phyloP scores from a whole-genome alignment of 306 rosid genomes.

The Crataegus laevigata region DNA sequence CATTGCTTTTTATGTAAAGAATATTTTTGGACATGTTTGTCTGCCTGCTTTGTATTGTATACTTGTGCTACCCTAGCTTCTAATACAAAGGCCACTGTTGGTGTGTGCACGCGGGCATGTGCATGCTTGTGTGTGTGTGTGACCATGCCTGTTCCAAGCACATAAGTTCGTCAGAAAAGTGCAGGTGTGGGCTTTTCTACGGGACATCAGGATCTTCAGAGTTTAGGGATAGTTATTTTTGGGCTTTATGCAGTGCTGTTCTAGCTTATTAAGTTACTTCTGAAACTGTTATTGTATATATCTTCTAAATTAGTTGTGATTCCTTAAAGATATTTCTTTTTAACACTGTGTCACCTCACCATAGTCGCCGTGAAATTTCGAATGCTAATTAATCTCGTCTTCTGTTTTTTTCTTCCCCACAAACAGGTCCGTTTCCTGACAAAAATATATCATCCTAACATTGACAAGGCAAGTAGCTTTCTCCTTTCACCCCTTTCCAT shows the following conservation, averaged over 20 bases:
- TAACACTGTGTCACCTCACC: background rate
- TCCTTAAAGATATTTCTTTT: background rate
- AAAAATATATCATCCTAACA: conserved; percentile 94
- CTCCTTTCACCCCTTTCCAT: background rate
- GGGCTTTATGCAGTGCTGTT: background rate
- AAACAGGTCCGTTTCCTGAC: conserved; percentile 89
- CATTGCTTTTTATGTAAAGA: too few relatives aligned
- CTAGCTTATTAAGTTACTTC: too few relatives aligned
- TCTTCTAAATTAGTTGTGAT: background rate
- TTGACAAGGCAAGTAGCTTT: conserved; percentile 63
- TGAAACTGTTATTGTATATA: background rate
- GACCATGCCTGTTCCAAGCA: background rate
- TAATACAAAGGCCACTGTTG: background rate
- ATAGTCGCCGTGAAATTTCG: background rate
- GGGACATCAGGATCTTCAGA: too few relatives aligned
- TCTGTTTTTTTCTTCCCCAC: background rate
- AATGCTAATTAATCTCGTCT: background rate
- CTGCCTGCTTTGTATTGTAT: background rate
- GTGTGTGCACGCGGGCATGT: too few relatives aligned
- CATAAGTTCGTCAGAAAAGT: background rate
- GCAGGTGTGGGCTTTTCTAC: background rate
- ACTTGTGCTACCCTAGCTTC: background rate
- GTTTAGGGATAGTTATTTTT: too few relatives aligned
- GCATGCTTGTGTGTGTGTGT: background rate
- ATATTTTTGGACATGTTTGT: background rate